phyloP scores from a whole-genome alignment of 2,329 filamentous ascomycete genomes.

The Fusarium keratoplasticum region DNA sequence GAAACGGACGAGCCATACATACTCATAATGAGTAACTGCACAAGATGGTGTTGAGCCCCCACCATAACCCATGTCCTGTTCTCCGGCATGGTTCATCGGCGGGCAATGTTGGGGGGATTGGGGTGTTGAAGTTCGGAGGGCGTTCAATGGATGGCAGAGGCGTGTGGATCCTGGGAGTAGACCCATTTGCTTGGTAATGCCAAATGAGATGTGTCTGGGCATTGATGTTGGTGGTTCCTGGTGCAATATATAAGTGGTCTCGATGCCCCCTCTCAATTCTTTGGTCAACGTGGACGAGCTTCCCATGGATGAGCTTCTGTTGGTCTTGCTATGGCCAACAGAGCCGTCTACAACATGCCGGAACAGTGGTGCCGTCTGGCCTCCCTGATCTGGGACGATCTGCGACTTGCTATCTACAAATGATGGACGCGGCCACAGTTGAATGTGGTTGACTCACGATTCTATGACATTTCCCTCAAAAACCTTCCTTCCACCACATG shows the following conservation, averaged over 20 bases:
- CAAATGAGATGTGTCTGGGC: conserved; percentile 5
- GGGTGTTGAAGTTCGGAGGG: conserved; percentile 21
- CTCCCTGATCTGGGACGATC: background rate
- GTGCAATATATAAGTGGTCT: conserved; percentile 28
- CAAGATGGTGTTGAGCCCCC: conserved; percentile 24
- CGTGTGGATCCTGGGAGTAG: conserved; percentile 20
- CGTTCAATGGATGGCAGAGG: conserved; percentile 9
- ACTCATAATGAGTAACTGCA: conserved; percentile 25
- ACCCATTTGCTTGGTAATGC: conserved; percentile 20
- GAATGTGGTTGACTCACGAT: background rate
- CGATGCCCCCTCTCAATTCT: conserved; percentile 7
- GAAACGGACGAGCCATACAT: background rate
- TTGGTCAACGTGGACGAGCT: background rate
- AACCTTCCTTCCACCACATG: background rate
- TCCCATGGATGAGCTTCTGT: background rate
- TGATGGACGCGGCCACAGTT: background rate
- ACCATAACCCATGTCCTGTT: conserved; percentile 13
- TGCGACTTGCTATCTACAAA: background rate
- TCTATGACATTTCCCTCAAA: background rate
- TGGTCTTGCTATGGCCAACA: conserved; percentile 1
- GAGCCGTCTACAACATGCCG: background rate
- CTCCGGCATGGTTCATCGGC: conserved; percentile 31
- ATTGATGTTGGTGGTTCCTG: background rate
- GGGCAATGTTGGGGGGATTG: conserved; percentile 14
- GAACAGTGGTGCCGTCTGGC: background rate